A percentile compares a stretch with the other conserved stretches of the same genome.
Conservation (phyloP, 768 basidiomycete genomes). For the Serendipita sp. region DNA sequence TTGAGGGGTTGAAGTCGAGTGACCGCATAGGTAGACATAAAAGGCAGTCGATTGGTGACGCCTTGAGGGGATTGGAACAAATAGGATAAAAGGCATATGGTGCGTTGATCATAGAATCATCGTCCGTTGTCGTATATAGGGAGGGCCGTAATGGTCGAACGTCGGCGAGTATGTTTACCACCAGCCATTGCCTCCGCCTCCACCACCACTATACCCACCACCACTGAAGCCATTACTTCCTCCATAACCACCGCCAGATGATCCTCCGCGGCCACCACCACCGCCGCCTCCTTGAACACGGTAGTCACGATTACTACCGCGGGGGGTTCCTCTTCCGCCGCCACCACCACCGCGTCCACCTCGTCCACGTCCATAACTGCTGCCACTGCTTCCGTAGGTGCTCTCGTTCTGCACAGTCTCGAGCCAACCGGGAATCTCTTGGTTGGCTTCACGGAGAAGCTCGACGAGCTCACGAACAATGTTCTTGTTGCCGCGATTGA, state of each 20-base stretch:
- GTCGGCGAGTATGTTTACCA: constrained; percentile 27
- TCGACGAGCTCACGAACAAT: constrained; percentile 87
- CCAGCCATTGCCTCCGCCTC: constrained; percentile 22
- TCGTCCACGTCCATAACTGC: constrained; percentile 35
- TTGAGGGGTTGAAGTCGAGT: background rate
- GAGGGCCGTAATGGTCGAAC: background rate
- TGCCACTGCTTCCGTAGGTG: constrained; percentile 42
- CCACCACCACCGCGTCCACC: constrained; percentile 34
- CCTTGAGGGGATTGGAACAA: background rate
- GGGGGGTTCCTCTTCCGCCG: constrained; percentile 26
- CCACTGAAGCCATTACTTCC: constrained; percentile 20
- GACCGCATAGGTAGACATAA: background rate
- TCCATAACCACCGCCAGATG: constrained; percentile 14
- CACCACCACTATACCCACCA: constrained; percentile 17
- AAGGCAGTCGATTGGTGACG: background rate
- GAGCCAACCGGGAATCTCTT: constrained; percentile 84
- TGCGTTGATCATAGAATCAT: background rate
- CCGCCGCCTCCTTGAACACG: constrained; percentile 20
- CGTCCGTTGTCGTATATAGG: background rate
- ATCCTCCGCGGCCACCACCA: constrained; percentile 23
- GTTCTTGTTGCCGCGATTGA: constrained; percentile 83
- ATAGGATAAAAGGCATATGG: background rate
- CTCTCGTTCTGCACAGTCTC: constrained; percentile 72
- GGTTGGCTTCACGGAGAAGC: constrained; percentile 88
- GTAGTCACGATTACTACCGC: constrained; percentile 29